Conservation (phyloP, 305 asterid species). For the Plantago coronopus region DNA sequence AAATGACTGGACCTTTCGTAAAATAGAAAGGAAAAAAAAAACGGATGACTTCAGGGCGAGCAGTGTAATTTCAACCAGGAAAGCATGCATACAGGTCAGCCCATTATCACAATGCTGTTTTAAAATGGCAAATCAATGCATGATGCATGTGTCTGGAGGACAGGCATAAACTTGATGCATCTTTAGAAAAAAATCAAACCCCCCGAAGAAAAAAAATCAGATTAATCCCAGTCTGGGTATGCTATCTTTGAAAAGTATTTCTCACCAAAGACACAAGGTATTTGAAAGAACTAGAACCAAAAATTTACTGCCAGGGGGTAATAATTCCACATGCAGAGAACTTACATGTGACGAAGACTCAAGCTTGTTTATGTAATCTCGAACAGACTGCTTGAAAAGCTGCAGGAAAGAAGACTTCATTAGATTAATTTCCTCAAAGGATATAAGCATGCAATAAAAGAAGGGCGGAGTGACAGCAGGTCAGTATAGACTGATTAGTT, state of each 20-base stretch:
- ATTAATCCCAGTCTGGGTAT: too few relatives aligned
- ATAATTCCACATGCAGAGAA: slow-evolving; percentile 13
- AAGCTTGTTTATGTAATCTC: slow-evolving; percentile 53
- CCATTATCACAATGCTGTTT: neutral
- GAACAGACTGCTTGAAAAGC: slow-evolving; percentile 76
- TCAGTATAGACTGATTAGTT: too few relatives aligned
- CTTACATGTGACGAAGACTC: slow-evolving; percentile 73
- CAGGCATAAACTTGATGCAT: too few relatives aligned
- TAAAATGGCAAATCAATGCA: neutral
- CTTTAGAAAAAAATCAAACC: too few relatives aligned
- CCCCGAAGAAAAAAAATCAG: too few relatives aligned
- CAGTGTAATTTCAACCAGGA: neutral
- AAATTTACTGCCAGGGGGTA: neutral
- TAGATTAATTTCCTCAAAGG: too few relatives aligned
- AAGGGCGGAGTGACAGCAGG: too few relatives aligned
- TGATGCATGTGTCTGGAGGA: neutral
- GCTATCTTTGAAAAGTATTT: too few relatives aligned
- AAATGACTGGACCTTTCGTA: slow-evolving; percentile 46
- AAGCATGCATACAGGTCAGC: neutral
- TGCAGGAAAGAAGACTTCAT: slow-evolving; percentile 34
- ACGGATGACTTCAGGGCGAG: slow-evolving; percentile 23
- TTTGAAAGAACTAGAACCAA: too few relatives aligned
- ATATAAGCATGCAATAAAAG: too few relatives aligned
- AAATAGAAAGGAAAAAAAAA: slow-evolving; percentile 16
- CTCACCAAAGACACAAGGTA: too few relatives aligned